Evolutionary conservation across 352 stramenopile genomes (phyloP), one percentile per base, ranked within the genome.

Genomic region (Phytophthora cryptogea): DNA sequence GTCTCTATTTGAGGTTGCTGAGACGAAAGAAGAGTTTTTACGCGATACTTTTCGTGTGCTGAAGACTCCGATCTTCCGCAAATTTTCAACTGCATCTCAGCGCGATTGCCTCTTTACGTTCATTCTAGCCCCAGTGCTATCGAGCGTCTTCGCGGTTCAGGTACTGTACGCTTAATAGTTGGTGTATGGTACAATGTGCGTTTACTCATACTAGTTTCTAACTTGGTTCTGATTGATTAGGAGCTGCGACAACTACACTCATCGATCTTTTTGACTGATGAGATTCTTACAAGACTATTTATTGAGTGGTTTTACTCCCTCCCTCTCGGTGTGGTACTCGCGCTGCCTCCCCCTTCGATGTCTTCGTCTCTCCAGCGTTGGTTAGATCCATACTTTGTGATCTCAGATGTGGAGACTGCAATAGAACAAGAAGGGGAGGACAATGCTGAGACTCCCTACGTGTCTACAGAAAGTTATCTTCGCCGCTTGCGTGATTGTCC

Each of bases 271-370:
- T 66, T 93, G 37, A 70, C 71, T 4, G 55, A 68, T 57, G 66
- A 72, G 23, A 68, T 73, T 63, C 68, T 86, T 26, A 80, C 76
- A 16, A 45, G 35, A 51, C 45, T 92, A 60, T 94, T 93, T 66
- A 62, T 95, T 46, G 78, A 90, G 63, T 95, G 86, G 86, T 95
- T 80, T 47, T 93, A 89, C 49, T 77, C 76, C n/a, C 72, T 93
- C 16, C 82, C 86, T 37, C 63, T 91, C 1, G 76, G 72, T 36
- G 54, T 62, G 7, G 58, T 95, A 23, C 59, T 95, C 11, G 59
- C 75, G 4, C 71, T 95, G 13, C 78, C 81, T 40, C 43, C 80
- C 4, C 84, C 86, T 39, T 88, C 72, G 11, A 62, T 77, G 20
- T 92, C 81, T 40, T 94, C 83, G 27, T 80, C 81, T 5, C 72